Evolutionary conservation across 1,284 basidiomycete species (phyloP).

Genomic region (Porodaedalea pini): DNA sequence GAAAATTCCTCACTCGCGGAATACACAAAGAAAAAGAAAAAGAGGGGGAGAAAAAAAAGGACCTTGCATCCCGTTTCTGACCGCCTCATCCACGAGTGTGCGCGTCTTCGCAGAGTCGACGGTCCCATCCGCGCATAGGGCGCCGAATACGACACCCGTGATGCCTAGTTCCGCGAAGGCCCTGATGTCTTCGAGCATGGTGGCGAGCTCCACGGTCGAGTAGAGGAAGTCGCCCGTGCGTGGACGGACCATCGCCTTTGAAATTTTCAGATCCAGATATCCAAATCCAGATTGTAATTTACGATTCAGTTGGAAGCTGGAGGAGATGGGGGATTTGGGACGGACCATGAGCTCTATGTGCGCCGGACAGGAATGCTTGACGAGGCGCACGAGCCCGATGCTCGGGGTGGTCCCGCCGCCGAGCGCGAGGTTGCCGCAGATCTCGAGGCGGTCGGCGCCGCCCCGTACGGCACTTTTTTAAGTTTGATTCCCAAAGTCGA

Average conservation of each 20-base stretch:
- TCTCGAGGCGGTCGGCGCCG: slow-evolving; percentile 71
- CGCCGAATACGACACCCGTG: slow-evolving; percentile 69
- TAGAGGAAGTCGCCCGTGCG: slow-evolving; percentile 77
- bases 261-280: not conserved
- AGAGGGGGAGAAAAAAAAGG: slow-evolving; percentile 18
- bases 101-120: slow-evolving; percentile 55
- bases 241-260: slow-evolving; percentile 74
- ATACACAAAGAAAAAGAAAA: too few relatives aligned
- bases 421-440: slow-evolving; percentile 68
- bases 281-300: not conserved
- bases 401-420: slow-evolving; percentile 81
- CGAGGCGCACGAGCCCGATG: slow-evolving; percentile 58
- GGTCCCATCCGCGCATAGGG: slow-evolving; percentile 53
- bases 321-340: not conserved
- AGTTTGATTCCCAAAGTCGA: too few relatives aligned
- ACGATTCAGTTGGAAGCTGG: too few relatives aligned
- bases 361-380: slow-evolving; percentile 44
- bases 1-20: too few relatives aligned
- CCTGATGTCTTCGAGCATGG: slow-evolving; percentile 71
- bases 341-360: slow-evolving; percentile 64
- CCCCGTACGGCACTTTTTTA: slow-evolving; percentile 67
- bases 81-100: slow-evolving; percentile 20
- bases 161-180: slow-evolving; percentile 55
- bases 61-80: slow-evolving; percentile 51
- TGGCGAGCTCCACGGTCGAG: slow-evolving; percentile 54